These are phyloP conservation scores for Pseudomicrostroma phylloplanum DNA, from an alignment of 1,284 basidiomycete genomes.

Conservation along the genomic window DNA sequence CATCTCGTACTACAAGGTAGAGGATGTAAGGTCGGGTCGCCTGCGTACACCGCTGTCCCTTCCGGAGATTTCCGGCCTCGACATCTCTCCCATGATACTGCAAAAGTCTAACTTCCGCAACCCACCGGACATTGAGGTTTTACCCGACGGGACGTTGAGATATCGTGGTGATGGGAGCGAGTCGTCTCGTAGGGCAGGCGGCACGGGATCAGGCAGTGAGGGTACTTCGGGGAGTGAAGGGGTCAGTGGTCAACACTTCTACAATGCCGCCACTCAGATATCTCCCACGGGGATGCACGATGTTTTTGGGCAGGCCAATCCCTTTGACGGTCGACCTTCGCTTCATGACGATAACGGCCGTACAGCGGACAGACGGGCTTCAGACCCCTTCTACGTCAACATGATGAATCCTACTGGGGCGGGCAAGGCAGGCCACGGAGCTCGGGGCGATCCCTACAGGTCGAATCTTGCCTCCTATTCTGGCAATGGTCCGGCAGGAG, in stretches of 20 bases:
- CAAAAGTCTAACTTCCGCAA: constrained; percentile 84
- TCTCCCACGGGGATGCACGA: neutral
- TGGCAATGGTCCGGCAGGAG: too few species aligned
- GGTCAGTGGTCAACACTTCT: neutral
- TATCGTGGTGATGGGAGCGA: constrained; percentile 6
- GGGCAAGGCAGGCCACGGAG: neutral
- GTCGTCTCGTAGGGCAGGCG: neutral
- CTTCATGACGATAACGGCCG: neutral
- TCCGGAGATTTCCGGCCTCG: constrained; percentile 75
- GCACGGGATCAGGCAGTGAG: neutral
- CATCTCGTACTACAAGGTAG: constrained; percentile 89
- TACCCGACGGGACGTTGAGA: constrained; percentile 1
- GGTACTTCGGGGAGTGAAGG: constrained; percentile 1
- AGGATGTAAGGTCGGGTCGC: constrained; percentile 80
- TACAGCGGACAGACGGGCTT: neutral
- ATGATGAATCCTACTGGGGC: neutral
- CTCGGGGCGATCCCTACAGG: neutral
- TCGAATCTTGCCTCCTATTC: too few species aligned
- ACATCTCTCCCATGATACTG: constrained; percentile 80
- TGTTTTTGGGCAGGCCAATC: neutral
- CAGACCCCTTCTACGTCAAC: too few species aligned
- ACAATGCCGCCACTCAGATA: neutral
- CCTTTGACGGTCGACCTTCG: neutral
- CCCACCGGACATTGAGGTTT: constrained; percentile 57
- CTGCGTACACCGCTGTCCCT: constrained; percentile 80